Percentiles rank a stretch among this genome's conserved stretches.
phyloP scores from a whole-genome alignment of 164 flowering plant genomes.

The Tetracentron sinense region DNA sequence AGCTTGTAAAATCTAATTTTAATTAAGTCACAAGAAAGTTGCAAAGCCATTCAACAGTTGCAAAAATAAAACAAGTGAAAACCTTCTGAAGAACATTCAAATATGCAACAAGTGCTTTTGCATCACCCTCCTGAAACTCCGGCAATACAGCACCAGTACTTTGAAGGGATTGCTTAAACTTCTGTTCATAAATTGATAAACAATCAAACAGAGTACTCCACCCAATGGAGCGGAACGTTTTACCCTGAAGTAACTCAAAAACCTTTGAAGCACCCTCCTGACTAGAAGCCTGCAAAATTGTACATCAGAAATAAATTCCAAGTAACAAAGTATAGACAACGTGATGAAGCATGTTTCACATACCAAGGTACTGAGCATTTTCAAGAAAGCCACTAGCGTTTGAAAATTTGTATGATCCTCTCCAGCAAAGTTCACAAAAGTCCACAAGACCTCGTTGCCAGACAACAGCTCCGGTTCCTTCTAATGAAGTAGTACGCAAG shows the following conservation, averaged over 20 bases:
- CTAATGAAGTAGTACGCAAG: slow-evolving; percentile 34
- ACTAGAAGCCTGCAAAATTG: slow-evolving; percentile 64
- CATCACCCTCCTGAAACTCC: slow-evolving; percentile 97
- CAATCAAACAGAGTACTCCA: slow-evolving; percentile 95
- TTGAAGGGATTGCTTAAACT: slow-evolving; percentile 79
- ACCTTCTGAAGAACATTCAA: slow-evolving; percentile 91
- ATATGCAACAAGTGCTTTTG: slow-evolving; percentile 96
- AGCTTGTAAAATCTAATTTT: not conserved
- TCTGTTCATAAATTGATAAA: slow-evolving; percentile 80
- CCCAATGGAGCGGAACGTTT: slow-evolving; percentile 80
- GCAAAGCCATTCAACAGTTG: not conserved
- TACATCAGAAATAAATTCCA: not conserved
- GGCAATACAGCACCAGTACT: slow-evolving; percentile 72
- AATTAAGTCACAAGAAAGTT: not conserved
- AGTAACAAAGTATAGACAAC: not conserved
- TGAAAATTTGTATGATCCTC: slow-evolving; percentile 92
- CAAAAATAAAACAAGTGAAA: not conserved
- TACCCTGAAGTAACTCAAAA: slow-evolving; percentile 86
- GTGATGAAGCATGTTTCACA: slow-evolving; percentile 12
- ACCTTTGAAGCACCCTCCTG: slow-evolving; percentile 89
- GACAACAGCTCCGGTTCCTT: slow-evolving; percentile 87
- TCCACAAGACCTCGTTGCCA: slow-evolving; percentile 95
- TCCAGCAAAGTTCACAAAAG: slow-evolving; percentile 92
- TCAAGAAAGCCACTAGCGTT: slow-evolving; percentile 91
- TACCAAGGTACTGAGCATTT: slow-evolving; percentile 91